Conservation (phyloP, 306 rosid species). For the Begonia peltatifolia region DNA sequence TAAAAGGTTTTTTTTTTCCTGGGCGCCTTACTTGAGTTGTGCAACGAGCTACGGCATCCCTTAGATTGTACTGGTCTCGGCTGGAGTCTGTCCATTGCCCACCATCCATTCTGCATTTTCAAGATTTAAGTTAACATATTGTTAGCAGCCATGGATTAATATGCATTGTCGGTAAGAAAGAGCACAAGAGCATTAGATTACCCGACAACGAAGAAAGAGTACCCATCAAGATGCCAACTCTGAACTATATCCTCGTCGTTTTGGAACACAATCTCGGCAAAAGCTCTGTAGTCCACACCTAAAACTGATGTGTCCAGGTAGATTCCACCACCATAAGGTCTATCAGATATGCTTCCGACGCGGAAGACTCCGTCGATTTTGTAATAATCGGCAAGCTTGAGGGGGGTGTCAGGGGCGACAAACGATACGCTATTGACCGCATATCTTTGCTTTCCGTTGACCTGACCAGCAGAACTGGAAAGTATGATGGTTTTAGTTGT, state of each 20-base stretch:
- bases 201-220: conserved; percentile 75
- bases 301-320: conserved; percentile 69
- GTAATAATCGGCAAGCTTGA: conserved; percentile 74
- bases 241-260: conserved; percentile 58
- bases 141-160: too few species aligned
- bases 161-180: too few species aligned
- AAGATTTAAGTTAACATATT: too few species aligned
- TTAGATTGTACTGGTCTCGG: conserved; percentile 44
- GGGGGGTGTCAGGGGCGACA: conserved; percentile 66
- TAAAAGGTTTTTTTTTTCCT: too few species aligned
- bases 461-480: conserved; percentile 42
- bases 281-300: conserved; percentile 59
- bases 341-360: conserved; percentile 44
- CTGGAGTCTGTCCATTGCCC: conserved; percentile 65
- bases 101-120: conserved; percentile 56
- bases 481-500: conserved; percentile 56
- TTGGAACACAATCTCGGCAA: conserved; percentile 52
- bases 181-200: conserved; percentile 4
- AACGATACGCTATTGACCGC: conserved; percentile 73
- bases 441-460: conserved; percentile 64
- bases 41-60: conserved; percentile 65
- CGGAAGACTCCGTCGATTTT: conserved; percentile 61
- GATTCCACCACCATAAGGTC: conserved; percentile 46
- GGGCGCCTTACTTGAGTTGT: conserved; percentile 72
- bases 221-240: conserved; percentile 81